Evolutionary conservation across 306 rosid genomes (phyloP), one percentile per base, ranked within the genome.

Genomic region (Luffa acutangula): DNA sequence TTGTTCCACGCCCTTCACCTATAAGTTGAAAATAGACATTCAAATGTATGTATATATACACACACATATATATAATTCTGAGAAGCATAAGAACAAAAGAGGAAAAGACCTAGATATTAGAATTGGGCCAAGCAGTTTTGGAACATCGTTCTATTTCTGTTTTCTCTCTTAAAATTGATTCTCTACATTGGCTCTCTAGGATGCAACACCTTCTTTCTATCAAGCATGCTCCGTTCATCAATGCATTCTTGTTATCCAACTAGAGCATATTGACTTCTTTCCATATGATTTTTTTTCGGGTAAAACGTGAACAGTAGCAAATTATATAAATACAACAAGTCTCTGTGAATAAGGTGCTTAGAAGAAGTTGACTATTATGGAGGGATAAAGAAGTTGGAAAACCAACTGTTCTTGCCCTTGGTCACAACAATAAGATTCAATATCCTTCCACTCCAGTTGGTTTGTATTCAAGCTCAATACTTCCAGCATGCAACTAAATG

Each of bases 1-100:
- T 88, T 95, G 90, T 85, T 92, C 97, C 53, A 95, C 98, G 31
- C 90, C 86, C 89, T 92, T 95, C 76, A 95, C 97, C 98, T 95
- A 90, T 67, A 86, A 67, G 82, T 71, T 66, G 48, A 49, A 52
- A 51, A 11, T 51, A n/a, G 0, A 21, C 12, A 15, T 15, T 73
- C 31, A 81, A 10, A 43, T 25, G 31, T 25, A 25, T 25, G 31
- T 25, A 25, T 25, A 25, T 25, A 25, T 25, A 25, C 31, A 25
- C 31, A 25, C 31, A 25, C 31, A 25, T 25, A 25, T 25, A n/a
- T 56, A 39, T 37, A 13, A 42, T 18, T 56, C 37, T 4, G 20
- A 37, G 51, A 57, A 56, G 20, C 20, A 37, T 36, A 6, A 34
- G 45, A 18, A 42, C 21, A 49, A 73, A 11, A 73, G 59, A 46